These are phyloP conservation scores for Malassezia globosa DNA, from an alignment of 1,284 basidiomycete species.

Conservation along the genomic window DNA sequence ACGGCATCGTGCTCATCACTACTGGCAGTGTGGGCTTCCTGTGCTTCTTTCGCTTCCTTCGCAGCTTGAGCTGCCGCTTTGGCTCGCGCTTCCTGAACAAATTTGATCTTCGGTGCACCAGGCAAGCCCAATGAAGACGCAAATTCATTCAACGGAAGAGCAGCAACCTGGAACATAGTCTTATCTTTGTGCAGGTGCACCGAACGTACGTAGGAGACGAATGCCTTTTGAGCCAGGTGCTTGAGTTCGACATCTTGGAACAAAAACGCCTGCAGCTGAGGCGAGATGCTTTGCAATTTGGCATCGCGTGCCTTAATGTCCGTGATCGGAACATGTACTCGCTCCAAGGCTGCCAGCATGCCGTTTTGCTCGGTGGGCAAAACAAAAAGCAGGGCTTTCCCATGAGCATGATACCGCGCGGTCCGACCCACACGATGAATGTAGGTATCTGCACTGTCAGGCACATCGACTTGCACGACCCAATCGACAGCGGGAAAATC, in stretches of 20 bases:
- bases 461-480: constrained; percentile 94
- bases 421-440: constrained; percentile 94
- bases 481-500: constrained; percentile 96
- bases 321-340: constrained; percentile 58
- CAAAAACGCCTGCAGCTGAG: constrained; percentile 79
- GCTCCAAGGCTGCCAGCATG: constrained; percentile 62
- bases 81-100: constrained; percentile 58
- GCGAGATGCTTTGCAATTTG: constrained; percentile 73
- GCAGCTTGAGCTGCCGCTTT: constrained; percentile 54
- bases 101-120: constrained; percentile 90
- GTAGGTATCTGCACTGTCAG: constrained; percentile 95
- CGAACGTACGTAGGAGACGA: constrained; percentile 89
- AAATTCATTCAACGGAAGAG: constrained; percentile 70
- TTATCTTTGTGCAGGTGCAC: constrained; percentile 91
- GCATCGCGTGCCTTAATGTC: constrained; percentile 82
- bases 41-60: constrained; percentile 29
- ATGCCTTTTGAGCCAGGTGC: constrained; percentile 90
- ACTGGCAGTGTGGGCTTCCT: constrained; percentile 14
- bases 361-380: constrained; percentile 85
- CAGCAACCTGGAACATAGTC: constrained; percentile 71
- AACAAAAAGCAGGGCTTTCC: constrained; percentile 72
- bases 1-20: constrained; percentile 1
- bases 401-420: constrained; percentile 80
- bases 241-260: constrained; percentile 97
- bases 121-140: constrained; percentile 84